phyloP scores from a whole-genome alignment of 2,329 filamentous ascomycete species.

The Drechslerella coelobrocha region DNA sequence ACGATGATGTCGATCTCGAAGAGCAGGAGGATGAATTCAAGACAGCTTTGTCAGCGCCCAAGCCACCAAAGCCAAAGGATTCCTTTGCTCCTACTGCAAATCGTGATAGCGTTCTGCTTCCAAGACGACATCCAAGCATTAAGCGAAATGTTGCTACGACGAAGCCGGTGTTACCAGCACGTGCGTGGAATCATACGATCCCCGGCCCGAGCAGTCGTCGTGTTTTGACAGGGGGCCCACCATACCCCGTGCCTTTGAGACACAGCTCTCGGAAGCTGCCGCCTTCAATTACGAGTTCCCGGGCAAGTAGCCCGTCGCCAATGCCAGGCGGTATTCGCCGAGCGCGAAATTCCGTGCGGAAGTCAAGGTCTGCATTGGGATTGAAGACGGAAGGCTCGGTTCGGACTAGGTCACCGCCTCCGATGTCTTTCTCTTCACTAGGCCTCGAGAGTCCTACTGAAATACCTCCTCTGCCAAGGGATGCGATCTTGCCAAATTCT shows the following conservation, averaged over 20 bases:
- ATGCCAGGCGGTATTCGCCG: slow-evolving; percentile 58
- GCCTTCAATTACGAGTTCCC: slow-evolving; percentile 72
- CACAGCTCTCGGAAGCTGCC: slow-evolving; percentile 81
- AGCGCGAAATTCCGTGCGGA: slow-evolving; percentile 66
- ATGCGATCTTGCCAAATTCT: slow-evolving; percentile 60
- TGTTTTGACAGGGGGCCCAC: slow-evolving; percentile 64
- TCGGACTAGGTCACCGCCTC: slow-evolving; percentile 69
- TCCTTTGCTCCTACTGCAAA: slow-evolving; percentile 27
- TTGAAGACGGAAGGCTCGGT: slow-evolving; percentile 65
- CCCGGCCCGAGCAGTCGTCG: slow-evolving; percentile 49
- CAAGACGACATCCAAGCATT: slow-evolving; percentile 58
- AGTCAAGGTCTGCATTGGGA: slow-evolving; percentile 81
- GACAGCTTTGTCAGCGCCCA: slow-evolving; percentile 71
- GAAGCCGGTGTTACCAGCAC: slow-evolving; percentile 53
- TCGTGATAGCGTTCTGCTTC: slow-evolving; percentile 40
- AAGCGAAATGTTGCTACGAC: slow-evolving; percentile 58
- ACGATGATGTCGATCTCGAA: slow-evolving; percentile 69
- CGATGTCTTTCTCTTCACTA: slow-evolving; percentile 72
- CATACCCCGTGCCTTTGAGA: slow-evolving; percentile 88
- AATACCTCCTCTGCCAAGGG: slow-evolving; percentile 63
- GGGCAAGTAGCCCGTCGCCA: slow-evolving; percentile 62
- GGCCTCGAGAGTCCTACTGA: slow-evolving; percentile 73
- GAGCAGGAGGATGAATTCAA: slow-evolving; percentile 72
- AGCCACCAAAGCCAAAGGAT: slow-evolving; percentile 58
- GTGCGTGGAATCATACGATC: slow-evolving; percentile 35